Evolutionary conservation across 306 rosid species (phyloP).

Genomic region (Rosa rugosa): DNA sequence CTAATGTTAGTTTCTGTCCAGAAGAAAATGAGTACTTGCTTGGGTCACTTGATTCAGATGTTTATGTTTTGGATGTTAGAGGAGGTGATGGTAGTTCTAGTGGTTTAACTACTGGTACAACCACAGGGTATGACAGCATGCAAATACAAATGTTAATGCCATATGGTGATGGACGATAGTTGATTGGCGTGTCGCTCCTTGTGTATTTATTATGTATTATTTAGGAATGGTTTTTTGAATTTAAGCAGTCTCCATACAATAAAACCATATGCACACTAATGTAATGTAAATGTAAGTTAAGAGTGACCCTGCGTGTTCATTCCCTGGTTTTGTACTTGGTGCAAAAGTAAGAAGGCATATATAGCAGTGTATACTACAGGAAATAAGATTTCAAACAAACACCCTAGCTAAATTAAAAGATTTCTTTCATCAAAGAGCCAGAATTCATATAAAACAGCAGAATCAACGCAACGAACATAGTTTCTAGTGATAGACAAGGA

Average conservation of each 20-base stretch:
- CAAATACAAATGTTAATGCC: not conserved
- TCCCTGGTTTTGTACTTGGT: not conserved
- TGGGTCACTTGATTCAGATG: not conserved
- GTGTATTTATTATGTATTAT: not conserved
- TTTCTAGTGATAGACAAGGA: no score
- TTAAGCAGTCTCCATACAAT: not conserved
- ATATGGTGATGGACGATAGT: not conserved
- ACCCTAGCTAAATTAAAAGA: no score
- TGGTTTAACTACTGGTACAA: not conserved
- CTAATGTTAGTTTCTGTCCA: not conserved
- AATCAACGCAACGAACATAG: no score
- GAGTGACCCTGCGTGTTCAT: not conserved
- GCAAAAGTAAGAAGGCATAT: not conserved
- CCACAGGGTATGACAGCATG: not conserved
- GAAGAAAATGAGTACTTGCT: not conserved
- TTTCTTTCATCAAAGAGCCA: no score
- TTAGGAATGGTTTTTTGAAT: not conserved
- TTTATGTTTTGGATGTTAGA: not conserved
- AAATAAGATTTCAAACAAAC: no score
- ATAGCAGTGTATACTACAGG: not conserved
- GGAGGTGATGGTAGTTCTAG: not conserved
- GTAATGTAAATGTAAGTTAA: not conserved
- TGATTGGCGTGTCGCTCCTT: not conserved
- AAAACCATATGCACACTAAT: not conserved
- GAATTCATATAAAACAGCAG: no score